These are phyloP conservation scores for Cladosporium sp. DNA, from an alignment of 2,329 filamentous ascomycete genomes.

Conservation along the genomic window DNA sequence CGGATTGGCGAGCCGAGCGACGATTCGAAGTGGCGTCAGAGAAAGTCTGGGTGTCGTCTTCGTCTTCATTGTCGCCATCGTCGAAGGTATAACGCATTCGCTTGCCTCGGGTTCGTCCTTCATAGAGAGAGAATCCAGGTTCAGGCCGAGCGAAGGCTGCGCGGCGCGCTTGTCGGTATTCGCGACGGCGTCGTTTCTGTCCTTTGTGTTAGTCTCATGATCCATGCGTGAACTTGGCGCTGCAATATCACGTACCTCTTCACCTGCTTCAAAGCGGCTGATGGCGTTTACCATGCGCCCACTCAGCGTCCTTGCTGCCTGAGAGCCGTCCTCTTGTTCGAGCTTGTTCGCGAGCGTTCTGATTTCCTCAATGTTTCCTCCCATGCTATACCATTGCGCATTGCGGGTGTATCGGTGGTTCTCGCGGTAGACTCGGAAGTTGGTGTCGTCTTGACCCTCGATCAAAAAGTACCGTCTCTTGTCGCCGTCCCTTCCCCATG, in stretches of 20 bases:
- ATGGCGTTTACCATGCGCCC: constrained; percentile 75
- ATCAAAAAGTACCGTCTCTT: constrained; percentile 92
- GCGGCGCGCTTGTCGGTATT: constrained; percentile 82
- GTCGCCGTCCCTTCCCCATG: constrained; percentile 85
- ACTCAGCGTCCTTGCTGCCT: constrained; percentile 72
- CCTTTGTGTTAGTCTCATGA: not conserved
- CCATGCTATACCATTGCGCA: constrained; percentile 84
- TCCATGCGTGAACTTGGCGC: too few species aligned
- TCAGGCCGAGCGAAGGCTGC: constrained; percentile 85
- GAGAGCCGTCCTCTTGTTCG: constrained; percentile 70
- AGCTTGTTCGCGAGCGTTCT: constrained; percentile 72
- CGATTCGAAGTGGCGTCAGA: constrained; percentile 65
- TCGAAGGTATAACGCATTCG: constrained; percentile 95
- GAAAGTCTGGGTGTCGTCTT: constrained; percentile 61
- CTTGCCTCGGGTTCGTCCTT: constrained; percentile 93
- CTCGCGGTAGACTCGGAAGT: constrained; percentile 91
- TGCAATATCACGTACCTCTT: constrained; percentile 57
- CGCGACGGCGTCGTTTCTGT: constrained; percentile 86
- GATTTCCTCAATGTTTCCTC: constrained; percentile 84
- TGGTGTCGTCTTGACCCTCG: constrained; percentile 89
- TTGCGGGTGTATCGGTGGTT: constrained; percentile 74
- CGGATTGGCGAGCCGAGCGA: constrained; percentile 60
- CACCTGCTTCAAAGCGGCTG: constrained; percentile 86
- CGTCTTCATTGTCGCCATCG: constrained; percentile 72
- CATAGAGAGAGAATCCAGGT: constrained; percentile 87